Conservation (phyloP, 1,284 basidiomycete genomes). For the Fomitopsis pinicola region DNA sequence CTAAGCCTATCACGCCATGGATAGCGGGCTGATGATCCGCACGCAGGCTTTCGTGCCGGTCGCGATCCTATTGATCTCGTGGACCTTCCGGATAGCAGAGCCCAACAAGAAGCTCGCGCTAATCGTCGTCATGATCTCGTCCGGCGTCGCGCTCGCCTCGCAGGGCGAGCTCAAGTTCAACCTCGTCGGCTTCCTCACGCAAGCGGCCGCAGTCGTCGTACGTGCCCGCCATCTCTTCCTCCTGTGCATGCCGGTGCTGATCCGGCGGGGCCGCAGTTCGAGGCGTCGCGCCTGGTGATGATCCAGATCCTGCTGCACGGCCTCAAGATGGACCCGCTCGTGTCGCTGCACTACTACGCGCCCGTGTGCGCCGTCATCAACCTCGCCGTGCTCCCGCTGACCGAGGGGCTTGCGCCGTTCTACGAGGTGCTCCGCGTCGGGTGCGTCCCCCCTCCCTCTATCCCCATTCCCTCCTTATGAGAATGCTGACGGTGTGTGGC, state of each 20-base stretch:
- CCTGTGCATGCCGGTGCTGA: conserved; percentile 1
- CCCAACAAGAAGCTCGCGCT: conserved; percentile 76
- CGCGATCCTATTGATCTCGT: conserved; percentile 93
- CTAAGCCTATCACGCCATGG: background rate
- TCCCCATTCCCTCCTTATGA: background rate
- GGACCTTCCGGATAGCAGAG: conserved; percentile 86
- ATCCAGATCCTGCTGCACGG: conserved; percentile 95
- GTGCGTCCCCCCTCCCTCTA: conserved; percentile 14
- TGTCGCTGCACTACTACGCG: conserved; percentile 94
- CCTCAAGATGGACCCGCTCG: conserved; percentile 95
- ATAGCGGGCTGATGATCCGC: background rate
- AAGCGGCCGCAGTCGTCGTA: conserved; percentile 77
- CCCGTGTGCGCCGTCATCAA: conserved; percentile 95
- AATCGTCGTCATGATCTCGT: conserved; percentile 92
- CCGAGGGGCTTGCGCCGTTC: conserved; percentile 89
- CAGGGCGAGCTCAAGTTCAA: conserved; percentile 88
- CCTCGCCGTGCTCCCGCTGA: conserved; percentile 79
- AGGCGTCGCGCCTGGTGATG: conserved; percentile 91
- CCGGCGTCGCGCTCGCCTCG: conserved; percentile 84
- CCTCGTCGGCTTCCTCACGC: conserved; percentile 81
- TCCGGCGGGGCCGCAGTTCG: conserved; percentile 49
- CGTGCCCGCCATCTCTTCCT: conserved; percentile 24
- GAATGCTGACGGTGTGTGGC: background rate
- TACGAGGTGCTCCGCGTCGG: conserved; percentile 66
- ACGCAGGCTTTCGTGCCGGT: conserved; percentile 91